A percentile compares a stretch with the other conserved stretches of the same genome.
Evolutionary conservation across 148 eudicot species (phyloP).

Genomic region (Euryodendron excelsum): DNA sequence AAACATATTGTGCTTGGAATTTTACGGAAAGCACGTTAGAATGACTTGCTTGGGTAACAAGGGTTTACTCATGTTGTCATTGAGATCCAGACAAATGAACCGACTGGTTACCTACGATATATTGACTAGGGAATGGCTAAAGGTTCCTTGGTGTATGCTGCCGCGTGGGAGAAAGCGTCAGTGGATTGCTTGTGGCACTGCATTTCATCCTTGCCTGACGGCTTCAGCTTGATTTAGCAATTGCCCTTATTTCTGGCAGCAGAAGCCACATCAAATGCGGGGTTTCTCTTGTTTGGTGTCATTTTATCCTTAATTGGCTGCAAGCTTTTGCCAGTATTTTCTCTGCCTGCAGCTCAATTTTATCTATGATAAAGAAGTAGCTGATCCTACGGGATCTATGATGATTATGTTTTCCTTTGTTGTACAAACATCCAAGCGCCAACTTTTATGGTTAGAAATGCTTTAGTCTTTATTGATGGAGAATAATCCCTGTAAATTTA

Average conservation of each 20-base stretch:
- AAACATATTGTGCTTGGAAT: constrained; percentile 95
- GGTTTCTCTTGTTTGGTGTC: too few relatives aligned
- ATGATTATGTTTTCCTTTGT: neutral
- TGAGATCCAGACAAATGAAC: constrained; percentile 71
- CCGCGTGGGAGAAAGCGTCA: constrained; percentile 64
- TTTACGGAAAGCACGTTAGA: constrained; percentile 81
- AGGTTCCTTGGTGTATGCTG: constrained; percentile 61
- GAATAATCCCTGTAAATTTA: too few relatives aligned
- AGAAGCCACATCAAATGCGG: too few relatives aligned
- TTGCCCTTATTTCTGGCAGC: neutral
- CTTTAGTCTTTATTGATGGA: too few relatives aligned
- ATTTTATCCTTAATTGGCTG: neutral
- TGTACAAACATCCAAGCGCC: neutral
- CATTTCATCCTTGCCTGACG: constrained; percentile 77
- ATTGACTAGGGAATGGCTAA: constrained; percentile 61
- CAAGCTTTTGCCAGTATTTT: constrained; percentile 9
- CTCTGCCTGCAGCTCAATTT: neutral
- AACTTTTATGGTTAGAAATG: too few relatives aligned
- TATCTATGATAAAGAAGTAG: neutral
- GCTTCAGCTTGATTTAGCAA: constrained; percentile 44
- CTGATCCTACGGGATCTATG: neutral
- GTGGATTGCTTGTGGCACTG: constrained; percentile 73
- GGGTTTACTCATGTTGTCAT: constrained; percentile 79
- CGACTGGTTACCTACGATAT: constrained; percentile 69
- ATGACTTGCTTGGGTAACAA: constrained; percentile 94